Conservation (phyloP, 371 early-diverging fungal genomes). For the Mucor plumbeus region DNA sequence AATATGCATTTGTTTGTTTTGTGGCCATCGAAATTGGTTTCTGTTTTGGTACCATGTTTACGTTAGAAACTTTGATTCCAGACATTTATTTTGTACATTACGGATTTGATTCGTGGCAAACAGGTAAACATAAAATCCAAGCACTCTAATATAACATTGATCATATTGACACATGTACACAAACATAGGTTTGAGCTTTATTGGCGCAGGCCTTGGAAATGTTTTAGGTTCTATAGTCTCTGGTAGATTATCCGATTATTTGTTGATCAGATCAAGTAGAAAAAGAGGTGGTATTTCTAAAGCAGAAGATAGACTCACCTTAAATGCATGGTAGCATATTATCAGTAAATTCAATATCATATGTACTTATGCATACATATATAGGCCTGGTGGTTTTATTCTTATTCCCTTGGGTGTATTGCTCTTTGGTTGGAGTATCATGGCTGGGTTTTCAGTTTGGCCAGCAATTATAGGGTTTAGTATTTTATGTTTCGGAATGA, state of each 20-base stretch:
- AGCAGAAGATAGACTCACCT: slow-evolving; percentile 48
- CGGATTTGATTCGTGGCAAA: slow-evolving; percentile 51
- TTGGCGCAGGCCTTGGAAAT: slow-evolving; percentile 53
- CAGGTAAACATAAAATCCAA: slow-evolving; percentile 26
- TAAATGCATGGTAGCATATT: slow-evolving; percentile 42
- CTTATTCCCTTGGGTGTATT: slow-evolving; percentile 58
- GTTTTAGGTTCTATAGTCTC: slow-evolving; percentile 43
- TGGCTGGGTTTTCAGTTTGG: slow-evolving; percentile 44
- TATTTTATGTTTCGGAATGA: slow-evolving; percentile 64
- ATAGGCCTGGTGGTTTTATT: slow-evolving; percentile 57
- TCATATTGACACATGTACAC: background rate
- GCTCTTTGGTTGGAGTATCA: slow-evolving; percentile 61
- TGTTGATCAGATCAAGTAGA: slow-evolving; percentile 33
- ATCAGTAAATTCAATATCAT: background rate
- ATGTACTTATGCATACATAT: background rate
- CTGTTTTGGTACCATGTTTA: slow-evolving; percentile 43
- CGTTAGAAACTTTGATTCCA: slow-evolving; percentile 52
- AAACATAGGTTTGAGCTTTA: slow-evolving; percentile 40
- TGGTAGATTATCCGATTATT: slow-evolving; percentile 41
- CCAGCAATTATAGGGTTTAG: slow-evolving; percentile 58
- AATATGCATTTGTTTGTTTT: slow-evolving; percentile 17
- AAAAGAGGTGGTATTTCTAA: slow-evolving; percentile 34
- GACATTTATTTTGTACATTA: slow-evolving; percentile 37
- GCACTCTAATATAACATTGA: too few relatives aligned
- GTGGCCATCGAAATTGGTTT: slow-evolving; percentile 26